Evolutionary conservation across 305 asterid species (phyloP).

Genomic region (Vinca major): DNA sequence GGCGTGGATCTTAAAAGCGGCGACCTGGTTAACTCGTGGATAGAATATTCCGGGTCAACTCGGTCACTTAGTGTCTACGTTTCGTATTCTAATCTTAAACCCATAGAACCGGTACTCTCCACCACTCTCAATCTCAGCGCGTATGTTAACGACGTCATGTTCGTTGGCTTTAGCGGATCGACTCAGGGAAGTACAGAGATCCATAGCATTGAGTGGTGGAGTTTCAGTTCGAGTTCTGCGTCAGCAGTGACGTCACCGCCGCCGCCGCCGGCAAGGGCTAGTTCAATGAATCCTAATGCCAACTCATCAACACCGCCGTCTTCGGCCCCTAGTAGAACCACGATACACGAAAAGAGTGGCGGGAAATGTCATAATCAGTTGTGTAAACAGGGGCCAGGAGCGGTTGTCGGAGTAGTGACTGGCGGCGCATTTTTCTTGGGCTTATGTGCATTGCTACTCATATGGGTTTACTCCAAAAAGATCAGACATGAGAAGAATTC

Average conservation of each 20-base stretch:
- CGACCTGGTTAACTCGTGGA: slow-evolving; percentile 66
- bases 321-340: slow-evolving; percentile 28
- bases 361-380: slow-evolving; percentile 49
- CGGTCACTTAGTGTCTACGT: slow-evolving; percentile 42
- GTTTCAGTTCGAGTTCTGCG: slow-evolving; percentile 46
- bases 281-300: slow-evolving; percentile 35
- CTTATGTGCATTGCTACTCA: slow-evolving; percentile 35
- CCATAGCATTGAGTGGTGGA: slow-evolving; percentile 84
- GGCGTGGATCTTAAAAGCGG: slow-evolving; percentile 67
- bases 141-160: slow-evolving; percentile 44
- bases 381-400: slow-evolving; percentile 55
- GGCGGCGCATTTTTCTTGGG: slow-evolving; percentile 74
- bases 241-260: slow-evolving; percentile 19
- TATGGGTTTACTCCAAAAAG: slow-evolving; percentile 60
- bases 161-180: slow-evolving; percentile 78
- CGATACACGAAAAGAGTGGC: slow-evolving; percentile 33
- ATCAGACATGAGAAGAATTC: slow-evolving; percentile 32
- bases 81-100: slow-evolving; percentile 55
- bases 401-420: slow-evolving; percentile 74
- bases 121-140: slow-evolving; percentile 43
- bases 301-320: slow-evolving; percentile 40
- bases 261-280: slow-evolving; percentile 29
- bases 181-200: slow-evolving; percentile 94
- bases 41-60: slow-evolving; percentile 64
- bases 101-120: slow-evolving; percentile 53